Conservation (phyloP, 2,329 filamentous ascomycete genomes). For the Botrytis deweyae region DNA sequence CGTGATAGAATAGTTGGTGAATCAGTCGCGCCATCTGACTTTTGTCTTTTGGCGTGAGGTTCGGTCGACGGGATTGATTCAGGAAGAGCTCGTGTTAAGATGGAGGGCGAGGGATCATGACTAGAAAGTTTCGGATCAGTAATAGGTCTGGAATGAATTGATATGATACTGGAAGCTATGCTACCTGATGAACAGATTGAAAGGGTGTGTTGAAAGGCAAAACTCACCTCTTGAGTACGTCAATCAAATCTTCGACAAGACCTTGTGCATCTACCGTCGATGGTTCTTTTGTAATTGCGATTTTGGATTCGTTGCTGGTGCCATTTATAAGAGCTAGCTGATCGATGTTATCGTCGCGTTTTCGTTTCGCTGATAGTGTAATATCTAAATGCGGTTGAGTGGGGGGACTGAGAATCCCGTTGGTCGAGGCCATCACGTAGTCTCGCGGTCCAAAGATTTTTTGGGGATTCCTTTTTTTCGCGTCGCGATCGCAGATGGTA, state of each 20-base stretch:
- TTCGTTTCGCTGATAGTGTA: conserved; percentile 52
- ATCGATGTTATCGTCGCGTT: conserved; percentile 54
- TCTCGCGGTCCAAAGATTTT: conserved; percentile 20
- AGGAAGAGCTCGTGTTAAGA: conserved; percentile 55
- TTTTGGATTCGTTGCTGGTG: conserved; percentile 28
- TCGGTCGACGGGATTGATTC: conserved; percentile 48
- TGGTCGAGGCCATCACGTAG: conserved; percentile 39
- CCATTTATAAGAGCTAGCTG: conserved; percentile 35
- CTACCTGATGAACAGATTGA: conserved; percentile 2
- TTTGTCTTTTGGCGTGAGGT: conserved; percentile 60
- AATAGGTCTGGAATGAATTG: conserved; percentile 19
- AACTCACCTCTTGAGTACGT: conserved; percentile 47
- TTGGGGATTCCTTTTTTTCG: conserved; percentile 24
- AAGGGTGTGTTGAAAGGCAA: background rate
- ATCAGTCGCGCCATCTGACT: conserved; percentile 48
- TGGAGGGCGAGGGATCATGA: conserved; percentile 53
- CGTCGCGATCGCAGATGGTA: conserved; percentile 28
- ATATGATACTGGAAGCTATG: conserved; percentile 19
- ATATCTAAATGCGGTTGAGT: conserved; percentile 36
- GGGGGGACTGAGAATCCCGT: conserved; percentile 45
- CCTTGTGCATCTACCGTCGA: conserved; percentile 39
- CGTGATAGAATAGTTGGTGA: conserved; percentile 45
- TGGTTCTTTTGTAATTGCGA: conserved; percentile 23
- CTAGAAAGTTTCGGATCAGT: conserved; percentile 43
- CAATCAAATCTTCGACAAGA: conserved; percentile 46